Evolutionary conservation across 257 asterid genomes (phyloP).

Genomic region (Galeopsis tetrahit): DNA sequence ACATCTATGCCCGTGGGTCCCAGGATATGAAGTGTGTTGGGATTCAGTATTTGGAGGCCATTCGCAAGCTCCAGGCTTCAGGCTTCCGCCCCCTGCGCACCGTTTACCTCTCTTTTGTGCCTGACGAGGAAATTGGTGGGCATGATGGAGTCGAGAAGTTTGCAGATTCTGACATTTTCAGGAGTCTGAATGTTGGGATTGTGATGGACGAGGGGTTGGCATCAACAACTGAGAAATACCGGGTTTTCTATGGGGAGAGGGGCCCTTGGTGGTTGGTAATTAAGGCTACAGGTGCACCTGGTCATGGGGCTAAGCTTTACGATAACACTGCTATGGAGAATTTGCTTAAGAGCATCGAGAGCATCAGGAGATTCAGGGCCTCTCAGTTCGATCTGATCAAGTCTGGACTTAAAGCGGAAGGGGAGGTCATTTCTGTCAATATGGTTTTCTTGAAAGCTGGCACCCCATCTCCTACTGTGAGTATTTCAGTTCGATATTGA

Average conservation of each 20-base stretch:
- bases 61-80: slow-evolving; percentile 67
- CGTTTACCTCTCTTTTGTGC: slow-evolving; percentile 83
- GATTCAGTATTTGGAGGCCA: slow-evolving; percentile 89
- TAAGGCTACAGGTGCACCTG: slow-evolving; percentile 88
- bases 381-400: slow-evolving; percentile 89
- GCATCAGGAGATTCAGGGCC: slow-evolving; percentile 76
- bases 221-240: slow-evolving; percentile 64
- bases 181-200: slow-evolving; percentile 79
- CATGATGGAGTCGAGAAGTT: slow-evolving; percentile 82
- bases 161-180: slow-evolving; percentile 66
- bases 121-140: slow-evolving; percentile 98
- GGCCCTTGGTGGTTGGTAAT: slow-evolving; percentile 86
- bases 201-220: slow-evolving; percentile 95
- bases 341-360: slow-evolving; percentile 82
- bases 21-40: slow-evolving; percentile 98
- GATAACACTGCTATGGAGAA: slow-evolving; percentile 96
- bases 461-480: slow-evolving; percentile 88
- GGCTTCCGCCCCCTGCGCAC: slow-evolving; percentile 73
- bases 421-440: slow-evolving; percentile 88
- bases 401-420: slow-evolving; percentile 78
- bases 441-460: slow-evolving; percentile 94
- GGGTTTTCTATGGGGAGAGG: slow-evolving; percentile 87
- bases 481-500: slow-evolving; percentile 17
- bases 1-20: slow-evolving; percentile 90
- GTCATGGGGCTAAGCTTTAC: slow-evolving; percentile 94